phyloP scores from a whole-genome alignment of 192 early-diverging fungal genomes.

The Entomortierella chlamydospora region DNA sequence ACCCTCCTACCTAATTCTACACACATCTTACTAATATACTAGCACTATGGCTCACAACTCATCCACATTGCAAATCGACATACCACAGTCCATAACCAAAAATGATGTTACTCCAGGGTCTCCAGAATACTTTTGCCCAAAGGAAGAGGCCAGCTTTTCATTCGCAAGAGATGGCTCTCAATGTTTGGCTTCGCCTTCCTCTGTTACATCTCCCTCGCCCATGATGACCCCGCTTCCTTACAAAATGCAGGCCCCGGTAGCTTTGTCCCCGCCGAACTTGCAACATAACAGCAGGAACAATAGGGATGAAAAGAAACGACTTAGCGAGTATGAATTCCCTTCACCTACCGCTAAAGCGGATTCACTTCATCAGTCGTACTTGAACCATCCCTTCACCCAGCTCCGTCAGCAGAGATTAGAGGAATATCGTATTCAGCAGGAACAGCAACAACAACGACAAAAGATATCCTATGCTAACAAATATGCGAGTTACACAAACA shows the following conservation, averaged over 20 bases:
- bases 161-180: slow-evolving; percentile 19
- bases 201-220: slow-evolving; percentile 4
- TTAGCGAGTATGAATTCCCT: slow-evolving; percentile 32
- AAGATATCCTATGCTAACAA: slow-evolving; percentile 22
- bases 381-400: slow-evolving; percentile 29
- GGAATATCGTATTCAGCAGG: slow-evolving; percentile 15
- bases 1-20: no score
- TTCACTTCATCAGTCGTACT: neutral
- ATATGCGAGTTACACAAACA: slow-evolving; percentile 27
- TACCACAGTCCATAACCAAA: neutral
- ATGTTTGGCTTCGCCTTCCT: slow-evolving; percentile 20
- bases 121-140: slow-evolving; percentile 5
- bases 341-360: slow-evolving; percentile 1
- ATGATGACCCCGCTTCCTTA: slow-evolving; percentile 30
- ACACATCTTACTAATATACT: no score
- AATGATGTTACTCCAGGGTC: neutral
- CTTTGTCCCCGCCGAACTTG: no score
- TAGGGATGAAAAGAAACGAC: slow-evolving; percentile 18
- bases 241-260: slow-evolving; percentile 5
- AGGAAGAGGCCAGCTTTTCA: slow-evolving; percentile 16
- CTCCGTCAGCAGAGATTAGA: slow-evolving; percentile 19
- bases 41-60: neutral
- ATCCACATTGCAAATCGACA: neutral
- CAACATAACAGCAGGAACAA: no score
- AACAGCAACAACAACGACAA: no score